A percentile compares a stretch with the other conserved stretches of the same genome.
These are phyloP conservation scores for Porphyridium purpureum DNA, from an alignment of 23 red algal species.

Conservation along the genomic window DNA sequence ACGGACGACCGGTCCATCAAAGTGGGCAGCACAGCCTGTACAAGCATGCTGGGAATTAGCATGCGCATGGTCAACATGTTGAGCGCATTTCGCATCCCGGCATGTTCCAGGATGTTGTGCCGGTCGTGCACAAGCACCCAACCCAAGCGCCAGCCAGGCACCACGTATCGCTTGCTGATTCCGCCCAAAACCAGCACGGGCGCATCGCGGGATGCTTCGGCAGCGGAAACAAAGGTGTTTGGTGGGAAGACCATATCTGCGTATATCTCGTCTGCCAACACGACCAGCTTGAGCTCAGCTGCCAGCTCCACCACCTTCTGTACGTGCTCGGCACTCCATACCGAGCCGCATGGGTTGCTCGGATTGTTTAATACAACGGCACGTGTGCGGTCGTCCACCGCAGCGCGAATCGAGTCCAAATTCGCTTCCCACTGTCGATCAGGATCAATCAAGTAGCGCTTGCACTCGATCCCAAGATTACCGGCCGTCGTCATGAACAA, in stretches of 20 bases:
- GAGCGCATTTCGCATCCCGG: conserved; percentile 34
- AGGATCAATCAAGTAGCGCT: conserved; percentile 38
- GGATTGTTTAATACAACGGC: conserved; percentile 98
- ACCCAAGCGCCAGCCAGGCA: conserved; percentile 86
- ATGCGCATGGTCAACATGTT: conserved; percentile 73
- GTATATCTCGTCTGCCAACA: conserved; percentile 95
- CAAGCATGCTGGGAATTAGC: conserved; percentile 50
- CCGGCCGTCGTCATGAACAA: conserved; percentile 74
- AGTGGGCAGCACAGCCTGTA: conserved; percentile 52
- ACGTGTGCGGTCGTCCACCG: conserved; percentile 53
- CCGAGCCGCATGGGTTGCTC: conserved; percentile 88
- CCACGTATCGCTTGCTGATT: conserved; percentile 74
- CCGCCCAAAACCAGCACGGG: conserved; percentile 69
- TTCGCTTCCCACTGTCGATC: conserved; percentile 60
- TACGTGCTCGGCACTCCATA: conserved; percentile 50
- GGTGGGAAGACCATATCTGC: conserved; percentile 74
- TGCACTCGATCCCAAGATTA: conserved; percentile 34
- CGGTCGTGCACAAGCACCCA: conserved; percentile 89
- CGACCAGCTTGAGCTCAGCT: conserved; percentile 36
- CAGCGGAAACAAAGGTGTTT: conserved; percentile 26
- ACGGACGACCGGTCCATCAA: not conserved
- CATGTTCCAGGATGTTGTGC: conserved; percentile 6
- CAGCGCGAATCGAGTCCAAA: conserved; percentile 10
- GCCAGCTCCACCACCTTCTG: conserved; percentile 32
- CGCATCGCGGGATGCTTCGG: conserved; percentile 26